phyloP scores from a whole-genome alignment of 2,329 filamentous ascomycete genomes.

The Verticillium tricorpus region DNA sequence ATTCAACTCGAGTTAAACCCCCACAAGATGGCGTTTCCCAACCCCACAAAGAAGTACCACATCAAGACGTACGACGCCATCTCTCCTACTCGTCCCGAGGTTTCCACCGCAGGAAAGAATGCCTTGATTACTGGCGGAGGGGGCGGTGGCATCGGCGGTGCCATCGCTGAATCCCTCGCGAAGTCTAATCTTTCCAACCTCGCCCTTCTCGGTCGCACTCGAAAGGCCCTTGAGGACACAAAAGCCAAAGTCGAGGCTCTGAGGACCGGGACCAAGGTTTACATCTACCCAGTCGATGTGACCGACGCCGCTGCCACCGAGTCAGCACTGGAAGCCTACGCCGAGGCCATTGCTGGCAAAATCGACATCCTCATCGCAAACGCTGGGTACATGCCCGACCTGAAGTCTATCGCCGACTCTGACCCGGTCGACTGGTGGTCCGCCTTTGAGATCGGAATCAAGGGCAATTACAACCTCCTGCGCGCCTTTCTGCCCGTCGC shows the following conservation, averaged over 20 bases:
- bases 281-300: constrained; percentile 12
- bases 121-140: constrained; percentile 51
- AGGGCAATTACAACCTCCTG: constrained; percentile 16
- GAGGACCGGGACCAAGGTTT: constrained; percentile 13
- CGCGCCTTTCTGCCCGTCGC: constrained; percentile 15
- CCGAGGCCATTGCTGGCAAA: neutral
- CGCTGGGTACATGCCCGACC: constrained; percentile 18
- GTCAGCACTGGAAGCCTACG: constrained; percentile 5
- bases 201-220: constrained; percentile 35
- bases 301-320: constrained; percentile 8
- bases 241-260: constrained; percentile 12
- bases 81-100: constrained; percentile 26
- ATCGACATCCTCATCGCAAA: constrained; percentile 23
- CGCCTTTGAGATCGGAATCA: constrained; percentile 19
- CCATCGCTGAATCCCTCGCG: constrained; percentile 36
- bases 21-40: neutral
- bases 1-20: neutral
- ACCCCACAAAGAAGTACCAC: neutral
- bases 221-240: constrained; percentile 17
- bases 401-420: constrained; percentile 11
- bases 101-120: constrained; percentile 38
- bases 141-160: constrained; percentile 32
- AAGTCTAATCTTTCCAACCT: constrained; percentile 39
- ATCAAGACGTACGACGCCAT: constrained; percentile 29
- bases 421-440: constrained; percentile 18